phyloP scores from a whole-genome alignment of 306 rosid genomes.

The Potentilla sterilis region DNA sequence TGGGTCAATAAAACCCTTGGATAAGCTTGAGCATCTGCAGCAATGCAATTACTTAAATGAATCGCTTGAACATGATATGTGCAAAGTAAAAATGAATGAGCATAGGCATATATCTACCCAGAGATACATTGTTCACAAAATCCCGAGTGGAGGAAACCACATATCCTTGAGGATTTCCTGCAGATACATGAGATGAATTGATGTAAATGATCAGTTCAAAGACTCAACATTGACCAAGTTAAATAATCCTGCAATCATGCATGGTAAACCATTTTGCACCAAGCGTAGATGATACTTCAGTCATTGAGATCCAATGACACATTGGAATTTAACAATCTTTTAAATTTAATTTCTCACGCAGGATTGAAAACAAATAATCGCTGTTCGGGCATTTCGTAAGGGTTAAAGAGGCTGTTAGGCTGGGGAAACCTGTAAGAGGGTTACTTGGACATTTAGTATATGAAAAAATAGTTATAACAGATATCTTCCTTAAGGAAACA shows the following conservation, averaged over 20 bases:
- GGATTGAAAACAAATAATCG: background rate
- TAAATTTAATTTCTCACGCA: background rate
- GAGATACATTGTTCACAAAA: constrained; percentile 59
- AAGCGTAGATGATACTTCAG: background rate
- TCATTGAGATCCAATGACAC: background rate
- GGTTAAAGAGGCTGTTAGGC: background rate
- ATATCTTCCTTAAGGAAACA: background rate
- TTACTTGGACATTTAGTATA: background rate
- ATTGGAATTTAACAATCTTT: background rate
- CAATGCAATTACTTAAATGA: constrained; percentile 19
- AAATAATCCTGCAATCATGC: constrained; percentile 11
- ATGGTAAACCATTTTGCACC: background rate
- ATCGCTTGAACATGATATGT: constrained; percentile 11
- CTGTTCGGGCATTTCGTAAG: background rate
- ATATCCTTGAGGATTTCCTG: constrained; percentile 54
- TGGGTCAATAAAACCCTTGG: constrained; percentile 78
- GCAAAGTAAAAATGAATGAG: constrained; percentile 19
- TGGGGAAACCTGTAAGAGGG: background rate
- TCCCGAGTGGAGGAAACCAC: constrained; percentile 51
- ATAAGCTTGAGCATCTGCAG: constrained; percentile 43
- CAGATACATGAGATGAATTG: constrained; percentile 21
- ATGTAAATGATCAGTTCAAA: constrained; percentile 17
- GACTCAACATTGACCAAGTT: constrained; percentile 8
- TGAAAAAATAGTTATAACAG: background rate
- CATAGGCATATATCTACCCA: constrained; percentile 41